These are phyloP conservation scores for Globisporangium splendens DNA, from an alignment of 352 stramenopile species.

Conservation along the genomic window DNA sequence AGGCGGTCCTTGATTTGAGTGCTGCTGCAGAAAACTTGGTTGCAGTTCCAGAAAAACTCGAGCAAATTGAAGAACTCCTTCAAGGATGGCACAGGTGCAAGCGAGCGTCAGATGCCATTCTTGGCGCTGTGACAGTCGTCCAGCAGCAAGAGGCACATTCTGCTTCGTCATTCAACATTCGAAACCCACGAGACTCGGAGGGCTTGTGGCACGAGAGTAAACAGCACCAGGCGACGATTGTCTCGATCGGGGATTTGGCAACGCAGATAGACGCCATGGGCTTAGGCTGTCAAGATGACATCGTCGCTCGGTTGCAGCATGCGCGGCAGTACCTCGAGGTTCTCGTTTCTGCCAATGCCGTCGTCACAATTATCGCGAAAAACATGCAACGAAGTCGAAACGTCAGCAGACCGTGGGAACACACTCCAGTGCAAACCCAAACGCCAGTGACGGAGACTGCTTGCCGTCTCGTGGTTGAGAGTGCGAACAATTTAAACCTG, in stretches of 20 bases:
- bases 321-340: slow-evolving; percentile 17
- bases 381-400: slow-evolving; percentile 6
- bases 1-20: slow-evolving; percentile 19
- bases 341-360: slow-evolving; percentile 14
- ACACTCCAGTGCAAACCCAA: neutral
- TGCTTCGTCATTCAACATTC: slow-evolving; percentile 12
- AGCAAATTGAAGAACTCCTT: slow-evolving; percentile 22
- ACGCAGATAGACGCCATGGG: slow-evolving; percentile 8
- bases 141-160: slow-evolving; percentile 17
- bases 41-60: slow-evolving; percentile 19
- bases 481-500: slow-evolving; percentile 25
- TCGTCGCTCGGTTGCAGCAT: slow-evolving; percentile 5
- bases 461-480: slow-evolving; percentile 26
- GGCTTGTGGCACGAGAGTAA: slow-evolving; percentile 13
- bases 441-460: slow-evolving; percentile 18
- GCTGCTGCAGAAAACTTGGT: slow-evolving; percentile 21
- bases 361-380: slow-evolving; percentile 11
- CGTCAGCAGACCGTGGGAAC: neutral
- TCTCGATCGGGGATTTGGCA: slow-evolving; percentile 7
- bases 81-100: slow-evolving; percentile 26
- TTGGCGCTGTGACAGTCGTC: slow-evolving; percentile 21
- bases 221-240: slow-evolving; percentile 12
- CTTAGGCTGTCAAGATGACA: slow-evolving; percentile 4
- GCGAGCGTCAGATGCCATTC: slow-evolving; percentile 12
- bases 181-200: slow-evolving; percentile 3